These are phyloP conservation scores for Ganoderma sinense DNA, from an alignment of 1,284 basidiomycete genomes.

Conservation along the genomic window DNA sequence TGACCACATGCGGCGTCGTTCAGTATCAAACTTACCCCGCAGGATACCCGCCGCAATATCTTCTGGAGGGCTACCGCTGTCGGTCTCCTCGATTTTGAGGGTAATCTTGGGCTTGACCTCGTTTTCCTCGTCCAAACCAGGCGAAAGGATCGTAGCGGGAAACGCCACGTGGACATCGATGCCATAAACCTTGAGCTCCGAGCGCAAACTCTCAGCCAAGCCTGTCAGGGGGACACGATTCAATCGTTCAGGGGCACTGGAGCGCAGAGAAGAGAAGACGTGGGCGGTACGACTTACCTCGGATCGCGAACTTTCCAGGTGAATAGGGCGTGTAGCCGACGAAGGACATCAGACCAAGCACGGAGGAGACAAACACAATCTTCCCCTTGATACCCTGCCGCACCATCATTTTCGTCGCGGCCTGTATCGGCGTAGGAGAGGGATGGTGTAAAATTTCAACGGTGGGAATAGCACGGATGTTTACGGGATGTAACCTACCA, in stretches of 20 bases:
- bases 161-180: slow-evolving; percentile 89
- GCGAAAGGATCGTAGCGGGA: slow-evolving; percentile 86
- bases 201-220: slow-evolving; percentile 86
- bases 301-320: slow-evolving; percentile 81
- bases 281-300: slow-evolving; percentile 59
- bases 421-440: slow-evolving; percentile 52
- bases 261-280: background rate
- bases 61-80: slow-evolving; percentile 74
- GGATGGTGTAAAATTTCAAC: background rate
- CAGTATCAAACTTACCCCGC: slow-evolving; percentile 5
- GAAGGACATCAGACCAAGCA: slow-evolving; percentile 82
- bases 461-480: background rate
- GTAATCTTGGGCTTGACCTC: slow-evolving; percentile 85
- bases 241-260: background rate
- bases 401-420: slow-evolving; percentile 77
- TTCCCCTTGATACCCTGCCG: slow-evolving; percentile 65
- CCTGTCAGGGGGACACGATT: slow-evolving; percentile 50
- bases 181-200: slow-evolving; percentile 83
- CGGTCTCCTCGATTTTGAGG: slow-evolving; percentile 83
- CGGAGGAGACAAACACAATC: slow-evolving; percentile 85
- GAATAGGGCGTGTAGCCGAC: slow-evolving; percentile 89
- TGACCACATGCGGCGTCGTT: no score
- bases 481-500: slow-evolving; percentile 44
- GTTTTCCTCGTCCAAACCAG: slow-evolving; percentile 85
- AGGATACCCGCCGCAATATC: slow-evolving; percentile 58